Evolutionary conservation across 2,329 filamentous ascomycete species (phyloP), one percentile per base, ranked within the genome.

Genomic region (Pseudogymnoascus sp.): DNA sequence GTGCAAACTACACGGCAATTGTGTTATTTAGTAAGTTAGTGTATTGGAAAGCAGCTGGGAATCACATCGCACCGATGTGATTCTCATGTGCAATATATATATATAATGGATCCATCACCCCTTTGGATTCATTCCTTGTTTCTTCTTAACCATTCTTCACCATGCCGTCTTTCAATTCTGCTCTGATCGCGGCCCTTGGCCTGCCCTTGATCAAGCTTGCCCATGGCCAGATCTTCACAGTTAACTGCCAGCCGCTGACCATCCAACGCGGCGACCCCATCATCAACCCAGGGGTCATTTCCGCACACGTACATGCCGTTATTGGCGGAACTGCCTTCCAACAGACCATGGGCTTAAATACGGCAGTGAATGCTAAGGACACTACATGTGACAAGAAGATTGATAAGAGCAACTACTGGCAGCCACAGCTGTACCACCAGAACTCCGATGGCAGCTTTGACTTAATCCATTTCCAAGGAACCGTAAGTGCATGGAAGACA

Each of bases 321-420:
- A 64, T 68, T 7, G 68, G 68, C 33, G 68, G 68, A 62, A 69
- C 65, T 60, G 68, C 67, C 12, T 67, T 69, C 61, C 66, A 65
- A 23, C 21, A 65, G 25, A 62, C 64, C 47, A 69, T 69, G 67
- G 63, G 63, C 18, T 61, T 59, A 10, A 53, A 44, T n/a, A 63
- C 53, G 21, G 31, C 63, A n/a, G n/a, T 47, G 2, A 38, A 65
- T 50, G 66, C 68, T 1, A 65, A 64, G 12, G 59, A 59, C 23
- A 68, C 66, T n/a, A 68, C 65, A 10, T 67, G 65, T 50, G 65
- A 67, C 35, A 68, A 66, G 35, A 64, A 62, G 14, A 65, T 61
- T 6, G 66, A 68, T 56, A 62, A 65, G 18, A 67, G 66, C 38
- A 67, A 67, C 62, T 67, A 68, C 59, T 68, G 66, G 66, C 38